phyloP scores from a whole-genome alignment of 768 basidiomycete species.

The Xerocomus potaroensis region DNA sequence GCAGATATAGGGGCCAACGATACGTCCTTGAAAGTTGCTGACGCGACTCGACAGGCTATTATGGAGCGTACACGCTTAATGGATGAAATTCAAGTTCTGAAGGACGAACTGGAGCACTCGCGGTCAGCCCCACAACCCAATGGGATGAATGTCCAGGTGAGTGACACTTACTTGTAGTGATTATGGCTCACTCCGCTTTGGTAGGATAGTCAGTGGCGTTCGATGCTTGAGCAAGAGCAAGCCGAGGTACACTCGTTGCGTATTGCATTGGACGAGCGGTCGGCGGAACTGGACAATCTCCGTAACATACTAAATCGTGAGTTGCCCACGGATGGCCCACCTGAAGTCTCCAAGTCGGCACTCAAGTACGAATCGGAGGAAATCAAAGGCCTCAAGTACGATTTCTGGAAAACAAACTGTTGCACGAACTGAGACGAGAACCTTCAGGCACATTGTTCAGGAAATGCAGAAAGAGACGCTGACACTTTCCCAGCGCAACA shows the following conservation, averaged over 20 bases:
- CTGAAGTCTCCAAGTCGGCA: conserved; percentile 28
- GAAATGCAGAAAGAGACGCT: conserved; percentile 82
- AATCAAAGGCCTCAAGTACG: conserved; percentile 77
- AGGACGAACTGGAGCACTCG: conserved; percentile 42
- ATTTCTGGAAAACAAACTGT: background rate
- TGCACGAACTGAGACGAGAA: background rate
- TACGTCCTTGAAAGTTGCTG: conserved; percentile 43
- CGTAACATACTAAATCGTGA: conserved; percentile 64
- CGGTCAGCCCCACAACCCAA: conserved; percentile 24
- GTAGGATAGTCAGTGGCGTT: conserved; percentile 27
- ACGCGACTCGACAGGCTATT: conserved; percentile 44
- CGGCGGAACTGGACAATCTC: conserved; percentile 50
- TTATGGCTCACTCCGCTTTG: background rate
- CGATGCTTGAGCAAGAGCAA: conserved; percentile 29
- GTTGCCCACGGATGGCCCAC: conserved; percentile 39
- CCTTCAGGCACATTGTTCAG: conserved; percentile 73
- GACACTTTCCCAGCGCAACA: conserved; percentile 55
- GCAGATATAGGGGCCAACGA: conserved; percentile 51
- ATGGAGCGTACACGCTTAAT: conserved; percentile 49
- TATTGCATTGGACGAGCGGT: conserved; percentile 35
- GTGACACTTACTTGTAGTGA: background rate
- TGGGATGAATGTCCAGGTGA: conserved; percentile 21
- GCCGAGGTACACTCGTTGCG: conserved; percentile 31
- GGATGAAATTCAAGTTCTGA: conserved; percentile 54
- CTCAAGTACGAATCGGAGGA: conserved; percentile 60